phyloP scores from a whole-genome alignment of 805 yeast species.

The Yamadazyma akitaensis region DNA sequence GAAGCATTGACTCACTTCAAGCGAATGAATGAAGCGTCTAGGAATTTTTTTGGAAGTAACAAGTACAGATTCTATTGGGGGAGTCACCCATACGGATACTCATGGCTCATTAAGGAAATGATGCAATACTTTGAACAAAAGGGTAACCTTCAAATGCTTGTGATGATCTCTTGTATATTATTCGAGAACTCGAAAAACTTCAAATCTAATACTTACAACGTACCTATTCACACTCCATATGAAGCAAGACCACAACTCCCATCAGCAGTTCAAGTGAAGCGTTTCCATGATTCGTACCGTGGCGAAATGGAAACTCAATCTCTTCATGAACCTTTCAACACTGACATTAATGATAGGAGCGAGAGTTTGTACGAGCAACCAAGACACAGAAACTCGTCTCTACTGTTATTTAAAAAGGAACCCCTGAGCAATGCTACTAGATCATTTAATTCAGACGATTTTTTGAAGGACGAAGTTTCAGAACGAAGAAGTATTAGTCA shows the following conservation, averaged over 20 bases:
- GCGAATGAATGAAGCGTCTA: slow-evolving; percentile 10
- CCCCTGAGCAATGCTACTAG: background rate
- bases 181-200: slow-evolving; percentile 38
- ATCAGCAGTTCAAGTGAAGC: slow-evolving; percentile 15
- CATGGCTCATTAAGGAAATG: slow-evolving; percentile 61
- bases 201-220: slow-evolving; percentile 20
- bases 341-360: slow-evolving; percentile 8
- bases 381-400: slow-evolving; percentile 8
- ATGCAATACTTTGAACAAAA: slow-evolving; percentile 59
- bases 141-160: slow-evolving; percentile 83
- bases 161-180: slow-evolving; percentile 77
- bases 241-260: slow-evolving; percentile 15
- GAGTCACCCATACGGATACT: slow-evolving; percentile 69
- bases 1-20: slow-evolving; percentile 13
- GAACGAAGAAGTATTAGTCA: slow-evolving; percentile 17
- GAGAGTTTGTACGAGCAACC: background rate
- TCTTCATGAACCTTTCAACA: slow-evolving; percentile 8
- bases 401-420: slow-evolving; percentile 5
- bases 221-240: slow-evolving; percentile 50
- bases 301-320: slow-evolving; percentile 1
- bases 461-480: slow-evolving; percentile 13
- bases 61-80: slow-evolving; percentile 64
- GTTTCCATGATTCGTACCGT: slow-evolving; percentile 6
- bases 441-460: slow-evolving; percentile 3
- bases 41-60: slow-evolving; percentile 10